Conservation (phyloP, 345 rosid genomes). For the Syzygium oleosum region DNA sequence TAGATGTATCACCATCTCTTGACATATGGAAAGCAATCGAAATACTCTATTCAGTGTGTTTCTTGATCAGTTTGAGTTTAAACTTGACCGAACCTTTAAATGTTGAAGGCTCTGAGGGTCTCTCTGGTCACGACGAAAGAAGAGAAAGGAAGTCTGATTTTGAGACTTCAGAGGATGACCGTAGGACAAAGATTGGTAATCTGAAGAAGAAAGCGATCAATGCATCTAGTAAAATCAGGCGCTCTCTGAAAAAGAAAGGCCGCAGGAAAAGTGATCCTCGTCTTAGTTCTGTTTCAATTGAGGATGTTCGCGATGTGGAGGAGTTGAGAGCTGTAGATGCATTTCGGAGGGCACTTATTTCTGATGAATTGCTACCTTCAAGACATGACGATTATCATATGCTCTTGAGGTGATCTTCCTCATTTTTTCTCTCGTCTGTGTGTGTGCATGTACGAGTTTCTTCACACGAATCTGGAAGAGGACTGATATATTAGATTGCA, state of each 20-base stretch:
- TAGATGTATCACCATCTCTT: background rate
- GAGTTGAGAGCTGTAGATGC: conserved; percentile 70
- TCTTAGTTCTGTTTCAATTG: conserved; percentile 48
- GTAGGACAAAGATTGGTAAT: conserved; percentile 60
- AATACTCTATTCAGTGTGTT: background rate
- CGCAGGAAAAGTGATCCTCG: conserved; percentile 35
- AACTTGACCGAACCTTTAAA: background rate
- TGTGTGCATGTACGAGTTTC: background rate
- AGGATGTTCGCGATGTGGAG: conserved; percentile 64
- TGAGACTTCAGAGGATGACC: conserved; percentile 81
- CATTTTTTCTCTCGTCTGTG: background rate
- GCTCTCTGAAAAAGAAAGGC: conserved; percentile 53
- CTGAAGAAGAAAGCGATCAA: conserved; percentile 79
- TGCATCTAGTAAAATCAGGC: conserved; percentile 70
- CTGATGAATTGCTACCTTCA: conserved; percentile 54
- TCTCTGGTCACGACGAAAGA: conserved; percentile 50
- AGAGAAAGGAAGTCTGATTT: conserved; percentile 69
- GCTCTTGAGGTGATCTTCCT: conserved; percentile 49
- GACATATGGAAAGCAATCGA: background rate
- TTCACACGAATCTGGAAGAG: background rate
- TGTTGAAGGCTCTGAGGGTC: conserved; percentile 57
- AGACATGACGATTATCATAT: conserved; percentile 72
- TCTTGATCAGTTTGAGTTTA: background rate
- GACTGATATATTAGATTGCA: background rate
- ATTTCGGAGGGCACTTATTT: conserved; percentile 45